Percentiles rank a stretch among this genome's conserved stretches.
phyloP scores from a whole-genome alignment of 1,284 basidiomycete species.

The Cryptococcus sp. region DNA sequence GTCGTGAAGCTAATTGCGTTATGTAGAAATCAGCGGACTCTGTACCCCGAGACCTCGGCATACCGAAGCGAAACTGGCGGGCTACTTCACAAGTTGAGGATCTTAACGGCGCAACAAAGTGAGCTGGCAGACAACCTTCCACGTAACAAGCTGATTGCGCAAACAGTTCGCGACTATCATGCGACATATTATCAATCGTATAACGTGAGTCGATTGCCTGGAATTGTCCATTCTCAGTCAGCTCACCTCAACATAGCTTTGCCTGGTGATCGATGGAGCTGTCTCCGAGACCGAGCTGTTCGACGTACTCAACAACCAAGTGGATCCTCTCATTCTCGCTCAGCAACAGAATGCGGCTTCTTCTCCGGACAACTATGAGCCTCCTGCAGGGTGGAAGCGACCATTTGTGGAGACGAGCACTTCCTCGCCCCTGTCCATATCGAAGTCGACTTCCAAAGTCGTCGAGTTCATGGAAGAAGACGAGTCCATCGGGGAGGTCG shows the following conservation, averaged over 20 bases:
- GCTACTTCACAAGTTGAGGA: slow-evolving; percentile 85
- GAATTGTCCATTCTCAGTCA: slow-evolving; percentile 32
- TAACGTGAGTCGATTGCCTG: slow-evolving; percentile 65
- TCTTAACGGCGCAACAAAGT: slow-evolving; percentile 89
- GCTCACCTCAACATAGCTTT: slow-evolving; percentile 59
- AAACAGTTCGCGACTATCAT: slow-evolving; percentile 84
- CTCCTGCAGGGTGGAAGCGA: slow-evolving; percentile 82
- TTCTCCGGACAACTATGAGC: slow-evolving; percentile 28
- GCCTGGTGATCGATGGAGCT: slow-evolving; percentile 58
- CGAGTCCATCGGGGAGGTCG: slow-evolving; percentile 88
- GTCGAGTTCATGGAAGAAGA: slow-evolving; percentile 98
- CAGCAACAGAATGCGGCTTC: slow-evolving; percentile 8
- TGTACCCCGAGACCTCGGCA: slow-evolving; percentile 80
- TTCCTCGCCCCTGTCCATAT: slow-evolving; percentile 63
- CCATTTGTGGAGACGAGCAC: slow-evolving; percentile 91
- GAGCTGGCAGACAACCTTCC: slow-evolving; percentile 34
- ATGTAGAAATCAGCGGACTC: slow-evolving; percentile 69
- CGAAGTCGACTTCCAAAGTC: slow-evolving; percentile 59
- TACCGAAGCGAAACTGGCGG: slow-evolving; percentile 98
- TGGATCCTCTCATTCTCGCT: slow-evolving; percentile 74
- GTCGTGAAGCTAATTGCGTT: slow-evolving; percentile 14
- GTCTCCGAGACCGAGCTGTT: slow-evolving; percentile 58
- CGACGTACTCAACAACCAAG: slow-evolving; percentile 72
- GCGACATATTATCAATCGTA: slow-evolving; percentile 89
- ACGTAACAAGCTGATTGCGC: slow-evolving; percentile 3